Evolutionary conservation across 257 asterid species (phyloP).

Genomic region (Solanum pinnatisectum): DNA sequence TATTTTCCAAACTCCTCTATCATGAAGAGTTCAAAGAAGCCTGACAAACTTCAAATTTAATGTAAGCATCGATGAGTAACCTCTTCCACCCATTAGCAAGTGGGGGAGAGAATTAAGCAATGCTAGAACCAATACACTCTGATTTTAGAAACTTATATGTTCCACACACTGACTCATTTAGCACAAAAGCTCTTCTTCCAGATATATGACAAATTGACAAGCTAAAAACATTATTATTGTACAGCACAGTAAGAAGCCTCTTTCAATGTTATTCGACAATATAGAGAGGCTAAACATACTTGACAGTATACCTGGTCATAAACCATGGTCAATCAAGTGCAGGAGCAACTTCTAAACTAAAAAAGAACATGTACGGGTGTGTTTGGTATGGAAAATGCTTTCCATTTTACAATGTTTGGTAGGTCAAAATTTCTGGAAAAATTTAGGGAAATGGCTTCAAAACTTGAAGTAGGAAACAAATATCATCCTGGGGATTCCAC

Average conservation of each 20-base stretch:
- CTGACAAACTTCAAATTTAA: constrained; percentile 28
- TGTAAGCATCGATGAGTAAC: constrained; percentile 16
- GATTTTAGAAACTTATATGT: not conserved
- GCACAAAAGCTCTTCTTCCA: not conserved
- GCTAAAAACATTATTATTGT: not conserved
- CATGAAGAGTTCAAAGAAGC: constrained; percentile 24
- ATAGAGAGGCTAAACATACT: not conserved
- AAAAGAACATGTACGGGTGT: not conserved
- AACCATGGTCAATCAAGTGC: not conserved
- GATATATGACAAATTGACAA: not conserved
- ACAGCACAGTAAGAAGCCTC: not conserved
- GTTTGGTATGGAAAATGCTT: too few species aligned
- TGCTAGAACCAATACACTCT: not conserved
- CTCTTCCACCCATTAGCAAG: constrained; percentile 12
- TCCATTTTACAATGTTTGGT: not conserved
- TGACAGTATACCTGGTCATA: not conserved
- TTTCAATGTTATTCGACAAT: not conserved
- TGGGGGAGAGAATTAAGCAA: constrained; percentile 7
- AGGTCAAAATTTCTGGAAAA: not conserved
- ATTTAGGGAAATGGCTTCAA: not conserved
- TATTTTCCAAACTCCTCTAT: constrained; percentile 41
- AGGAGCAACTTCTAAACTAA: not conserved
- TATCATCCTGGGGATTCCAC: not conserved
- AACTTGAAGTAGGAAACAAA: not conserved
- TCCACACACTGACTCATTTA: not conserved